Percentiles rank a stretch among this genome's conserved stretches.
Conservation (phyloP, 2,329 filamentous ascomycete species). For the Cladosporium velox region DNA sequence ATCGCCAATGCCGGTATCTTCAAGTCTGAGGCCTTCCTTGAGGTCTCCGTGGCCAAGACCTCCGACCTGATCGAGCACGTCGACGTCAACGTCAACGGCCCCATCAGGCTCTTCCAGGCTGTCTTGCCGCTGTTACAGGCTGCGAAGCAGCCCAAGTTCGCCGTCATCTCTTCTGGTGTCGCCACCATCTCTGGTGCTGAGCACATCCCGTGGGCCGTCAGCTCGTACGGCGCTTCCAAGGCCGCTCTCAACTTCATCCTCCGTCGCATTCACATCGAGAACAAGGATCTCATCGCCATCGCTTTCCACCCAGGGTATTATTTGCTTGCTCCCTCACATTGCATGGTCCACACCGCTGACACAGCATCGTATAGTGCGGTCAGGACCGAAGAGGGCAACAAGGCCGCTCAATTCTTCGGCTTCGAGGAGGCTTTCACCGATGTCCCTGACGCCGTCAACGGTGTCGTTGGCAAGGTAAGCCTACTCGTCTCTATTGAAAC, state of each 20-base stretch:
- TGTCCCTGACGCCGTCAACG: slow-evolving; percentile 1
- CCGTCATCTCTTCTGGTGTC: background rate
- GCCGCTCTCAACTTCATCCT: background rate
- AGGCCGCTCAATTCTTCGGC: background rate
- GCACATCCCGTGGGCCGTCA: background rate
- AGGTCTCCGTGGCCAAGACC: background rate
- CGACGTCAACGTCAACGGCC: slow-evolving; percentile 8
- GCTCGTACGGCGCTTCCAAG: slow-evolving; percentile 1
- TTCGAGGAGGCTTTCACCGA: slow-evolving; percentile 3
- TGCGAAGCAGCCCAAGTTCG: background rate
- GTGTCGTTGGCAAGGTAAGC: background rate
- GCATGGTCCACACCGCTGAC: background rate
- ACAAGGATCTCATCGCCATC: background rate
- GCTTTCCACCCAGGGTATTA: background rate
- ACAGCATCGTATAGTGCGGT: background rate
- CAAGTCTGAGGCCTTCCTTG: background rate
- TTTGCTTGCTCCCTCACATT: background rate
- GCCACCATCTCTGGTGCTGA: background rate
- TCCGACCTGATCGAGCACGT: background rate
- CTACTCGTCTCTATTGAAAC: background rate
- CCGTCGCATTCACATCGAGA: slow-evolving; percentile 4
- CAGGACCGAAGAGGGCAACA: background rate
- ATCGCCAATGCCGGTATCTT: slow-evolving; percentile 12
- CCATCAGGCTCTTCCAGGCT: background rate
- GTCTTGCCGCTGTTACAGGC: background rate